A percentile compares a stretch with the other conserved stretches of the same genome.
phyloP scores from a whole-genome alignment of 495 filamentous ascomycete genomes.

The Pyrenula massariospora region DNA sequence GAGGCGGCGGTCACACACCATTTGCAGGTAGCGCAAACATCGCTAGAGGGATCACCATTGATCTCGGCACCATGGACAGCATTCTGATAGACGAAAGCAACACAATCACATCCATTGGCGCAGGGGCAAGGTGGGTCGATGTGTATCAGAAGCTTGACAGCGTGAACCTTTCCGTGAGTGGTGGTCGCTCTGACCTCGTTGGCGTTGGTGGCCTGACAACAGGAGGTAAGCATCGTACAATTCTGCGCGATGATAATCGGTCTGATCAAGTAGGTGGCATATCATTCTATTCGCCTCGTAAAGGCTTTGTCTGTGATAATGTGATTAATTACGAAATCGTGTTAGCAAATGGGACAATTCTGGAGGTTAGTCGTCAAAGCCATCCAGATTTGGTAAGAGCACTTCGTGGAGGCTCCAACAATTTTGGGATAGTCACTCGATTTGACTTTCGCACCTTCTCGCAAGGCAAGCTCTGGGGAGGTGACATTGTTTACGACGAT shows the following conservation, averaged over 20 bases:
- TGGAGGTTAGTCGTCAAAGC: conserved; percentile 22
- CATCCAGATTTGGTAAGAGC: conserved; percentile 25
- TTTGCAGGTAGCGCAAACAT: conserved; percentile 11
- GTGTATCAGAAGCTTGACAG: conserved; percentile 2
- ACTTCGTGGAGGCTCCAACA: conserved; percentile 28
- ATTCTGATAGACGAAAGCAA: conserved; percentile 14
- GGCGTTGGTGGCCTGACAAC: conserved; percentile 32
- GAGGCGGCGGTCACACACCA: neutral
- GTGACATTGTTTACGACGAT: neutral
- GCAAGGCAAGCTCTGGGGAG: conserved; percentile 11
- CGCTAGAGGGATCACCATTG: conserved; percentile 8
- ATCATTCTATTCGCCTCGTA: conserved; percentile 17
- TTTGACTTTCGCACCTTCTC: conserved; percentile 11
- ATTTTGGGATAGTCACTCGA: conserved; percentile 15
- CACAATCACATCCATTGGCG: conserved; percentile 12
- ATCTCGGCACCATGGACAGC: conserved; percentile 12
- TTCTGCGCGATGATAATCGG: conserved; percentile 4
- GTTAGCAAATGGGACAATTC: conserved; percentile 16
- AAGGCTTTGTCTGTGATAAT: conserved; percentile 23
- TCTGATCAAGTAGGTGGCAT: conserved; percentile 8
- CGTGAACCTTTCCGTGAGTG: conserved; percentile 18
- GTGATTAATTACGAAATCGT: conserved; percentile 22
- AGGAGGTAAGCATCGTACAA: conserved; percentile 12
- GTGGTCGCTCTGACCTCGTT: conserved; percentile 25
- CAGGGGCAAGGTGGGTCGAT: conserved; percentile 17